A percentile compares a stretch with the other conserved stretches of the same genome.
Conservation (phyloP, 2,329 filamentous ascomycete species). For the Fusarium gaditjirri region DNA sequence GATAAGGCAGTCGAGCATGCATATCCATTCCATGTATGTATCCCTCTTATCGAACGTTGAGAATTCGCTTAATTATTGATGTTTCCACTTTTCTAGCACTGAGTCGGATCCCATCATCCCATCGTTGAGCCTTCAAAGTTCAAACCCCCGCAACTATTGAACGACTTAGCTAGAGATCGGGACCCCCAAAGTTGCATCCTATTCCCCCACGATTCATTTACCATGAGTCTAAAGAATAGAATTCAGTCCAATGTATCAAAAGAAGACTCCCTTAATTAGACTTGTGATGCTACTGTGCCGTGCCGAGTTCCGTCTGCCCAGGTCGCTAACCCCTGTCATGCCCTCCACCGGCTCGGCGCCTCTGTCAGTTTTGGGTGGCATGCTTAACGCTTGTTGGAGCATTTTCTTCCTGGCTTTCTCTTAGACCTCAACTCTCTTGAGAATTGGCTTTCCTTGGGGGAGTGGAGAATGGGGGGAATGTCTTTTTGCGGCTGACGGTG, state of each 20-base stretch:
- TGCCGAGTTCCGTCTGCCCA: constrained; percentile 38
- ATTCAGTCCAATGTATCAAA: constrained; percentile 10
- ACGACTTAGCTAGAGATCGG: not conserved
- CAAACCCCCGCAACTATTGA: constrained; percentile 25
- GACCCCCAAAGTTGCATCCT: constrained; percentile 29
- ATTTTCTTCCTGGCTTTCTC: not conserved
- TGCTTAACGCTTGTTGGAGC: constrained; percentile 13
- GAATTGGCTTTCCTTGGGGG: constrained; percentile 19
- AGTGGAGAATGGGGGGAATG: constrained; percentile 32
- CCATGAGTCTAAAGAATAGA: not conserved
- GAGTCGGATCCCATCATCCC: constrained; percentile 1
- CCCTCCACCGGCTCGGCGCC: constrained; percentile 33
- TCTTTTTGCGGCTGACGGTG: constrained; percentile 22
- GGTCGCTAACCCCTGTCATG: constrained; percentile 15
- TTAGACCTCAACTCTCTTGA: not conserved
- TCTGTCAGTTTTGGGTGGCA: constrained; percentile 29
- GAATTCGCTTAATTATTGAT: constrained; percentile 9
- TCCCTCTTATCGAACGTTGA: constrained; percentile 11
- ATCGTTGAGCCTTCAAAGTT: not conserved
- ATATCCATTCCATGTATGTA: not conserved
- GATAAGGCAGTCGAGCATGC: not conserved
- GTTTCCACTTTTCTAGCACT: constrained; percentile 10
- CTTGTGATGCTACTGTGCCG: constrained; percentile 17
- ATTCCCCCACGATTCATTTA: constrained; percentile 25
- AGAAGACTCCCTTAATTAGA: constrained; percentile 6